Base-by-base conservation (phyloP, 2,329 filamentous ascomycete genomes). In the Plenodomus tracheiphilus region DNA sequence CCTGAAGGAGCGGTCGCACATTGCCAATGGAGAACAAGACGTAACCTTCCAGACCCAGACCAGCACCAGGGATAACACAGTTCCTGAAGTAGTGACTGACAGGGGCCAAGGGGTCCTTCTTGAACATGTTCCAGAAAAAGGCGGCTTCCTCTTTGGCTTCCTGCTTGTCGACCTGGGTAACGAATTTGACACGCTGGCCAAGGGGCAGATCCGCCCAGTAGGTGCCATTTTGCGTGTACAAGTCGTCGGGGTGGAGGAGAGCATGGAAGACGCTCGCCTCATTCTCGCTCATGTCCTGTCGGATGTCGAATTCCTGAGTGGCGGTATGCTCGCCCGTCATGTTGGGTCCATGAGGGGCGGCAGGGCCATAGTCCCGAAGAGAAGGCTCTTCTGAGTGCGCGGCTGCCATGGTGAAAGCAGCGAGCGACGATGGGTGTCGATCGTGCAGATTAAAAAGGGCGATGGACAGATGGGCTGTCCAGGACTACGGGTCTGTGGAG, bases 1-100 rank as follows among this genome's bases (percentile, higher is more conserved):
- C 80, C 53, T 84, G 74, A 68, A 96, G 93, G 10, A 97, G 81
- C 4, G 92, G 89, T 67, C 88, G 85, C 57, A 97, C 79, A 74
- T 96, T 97, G 49, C 93, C 93, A 61, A 97, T 97, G 55, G 92
- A 97, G 80, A 97, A 97, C 17, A 97, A 83, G 36, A 97, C 92
- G 69, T 97, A 97, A 63, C 85, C 93, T 81, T 97, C 93, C 21
- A 97, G 83, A 69, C 91, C 87, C 43, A 97, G 84, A 70, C 93
- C 93, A 58, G 91, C 91, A 74, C 93, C 93, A 41, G 93, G 93
- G 49, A 97, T 85, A 45, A 97, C 87, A 75, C 92, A 93, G 70
- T 96, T 94, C 67, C 85, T 84, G 70, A 95, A 87, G 73, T 97
- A 97, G 81, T 86, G 94, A 19, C 81, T 78, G n/a, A 97, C 47